Percentiles rank a stretch among this genome's conserved stretches.
These are phyloP conservation scores for Caloboletus inedulis DNA, from an alignment of 1,284 basidiomycete species.

Conservation along the genomic window DNA sequence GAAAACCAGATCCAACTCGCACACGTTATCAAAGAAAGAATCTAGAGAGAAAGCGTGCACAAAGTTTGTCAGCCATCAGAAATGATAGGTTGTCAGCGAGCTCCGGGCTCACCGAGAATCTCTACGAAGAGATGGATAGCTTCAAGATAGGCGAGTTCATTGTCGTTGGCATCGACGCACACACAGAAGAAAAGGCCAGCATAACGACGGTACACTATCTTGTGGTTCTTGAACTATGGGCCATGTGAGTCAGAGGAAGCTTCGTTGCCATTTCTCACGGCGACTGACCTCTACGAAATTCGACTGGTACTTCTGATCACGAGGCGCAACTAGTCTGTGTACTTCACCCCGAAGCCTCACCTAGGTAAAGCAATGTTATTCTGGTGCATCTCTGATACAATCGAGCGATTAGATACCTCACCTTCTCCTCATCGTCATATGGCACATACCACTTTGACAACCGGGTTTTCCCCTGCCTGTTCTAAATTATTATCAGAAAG, in stretches of 20 bases:
- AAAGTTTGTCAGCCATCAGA: neutral
- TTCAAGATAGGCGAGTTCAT: conserved; percentile 95
- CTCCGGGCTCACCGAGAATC: conserved; percentile 73
- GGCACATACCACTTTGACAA: conserved; percentile 97
- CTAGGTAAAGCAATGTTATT: conserved; percentile 38
- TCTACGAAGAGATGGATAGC: conserved; percentile 99
- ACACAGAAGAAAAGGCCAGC: conserved; percentile 98
- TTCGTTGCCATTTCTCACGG: neutral
- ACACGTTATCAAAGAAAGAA: conserved; percentile 97
- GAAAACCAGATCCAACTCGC: conserved; percentile 95
- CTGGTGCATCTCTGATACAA: conserved; percentile 1
- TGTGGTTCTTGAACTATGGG: conserved; percentile 87
- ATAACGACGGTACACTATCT: conserved; percentile 93
- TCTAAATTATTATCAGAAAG: conserved; percentile 46
- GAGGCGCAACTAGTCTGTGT: conserved; percentile 90
- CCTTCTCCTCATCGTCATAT: conserved; percentile 95
- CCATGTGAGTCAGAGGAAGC: conserved; percentile 5
- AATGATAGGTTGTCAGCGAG: neutral
- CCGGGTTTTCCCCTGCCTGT: conserved; percentile 96
- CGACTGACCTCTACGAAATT: conserved; percentile 93
- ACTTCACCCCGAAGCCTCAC: conserved; percentile 92
- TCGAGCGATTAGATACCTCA: conserved; percentile 31
- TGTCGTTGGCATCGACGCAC: conserved; percentile 97
- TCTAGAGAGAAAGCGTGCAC: conserved; percentile 47
- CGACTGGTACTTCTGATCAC: conserved; percentile 98